Base-by-base conservation (phyloP, 257 asterid species). In the Scutellaria barbata region DNA sequence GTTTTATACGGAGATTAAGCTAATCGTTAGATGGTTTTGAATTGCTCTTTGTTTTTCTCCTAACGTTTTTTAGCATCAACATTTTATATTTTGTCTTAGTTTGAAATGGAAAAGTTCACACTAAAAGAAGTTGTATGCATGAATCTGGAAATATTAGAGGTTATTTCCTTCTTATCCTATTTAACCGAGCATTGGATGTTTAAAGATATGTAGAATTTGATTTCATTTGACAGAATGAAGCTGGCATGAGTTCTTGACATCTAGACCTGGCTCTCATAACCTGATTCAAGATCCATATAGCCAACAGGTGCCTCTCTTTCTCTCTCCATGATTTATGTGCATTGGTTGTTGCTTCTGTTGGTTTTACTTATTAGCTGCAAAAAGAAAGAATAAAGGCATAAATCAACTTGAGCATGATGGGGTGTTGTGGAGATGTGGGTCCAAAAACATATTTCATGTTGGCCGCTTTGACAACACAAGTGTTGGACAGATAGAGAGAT, bases 371-470 rank as follows among this genome's bases (percentile, higher is more conserved):
- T 37, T n/a, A 2, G 56, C 22, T 18, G 42, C 25, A 22, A 22
- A 22, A 22, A 22, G 25, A 22, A 22, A 3, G 16, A 42, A 17
- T 10, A 53, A 52, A 9, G 41, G 43, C 1, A 56, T 1, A 33
- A 37, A 10, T 11, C 8, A 37, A 39, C 8, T 13, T 63, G 46
- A 14, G 52, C 55, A 61, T 62, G 63, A 62, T 66, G 2, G 35
- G 62, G 18, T 48, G 69, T 25, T 46, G 72, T 71, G 79, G 84
- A 77, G 69, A 25, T 46, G 72, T 71, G 79, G 84, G 79, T 63
- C 74, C 74, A 77, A 77, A 60, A 35, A 18, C 40, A 53, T 8
- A 66, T 46, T 11, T 46, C 41, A 53, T 75, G 85, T 65, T 68
- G 47, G 76, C 76, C 57, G 73, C 37, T 74, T 20, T 55, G 54